Evolutionary conservation across 73 alveolate species (phyloP).

Genomic region (Symbiodinium natans): DNA sequence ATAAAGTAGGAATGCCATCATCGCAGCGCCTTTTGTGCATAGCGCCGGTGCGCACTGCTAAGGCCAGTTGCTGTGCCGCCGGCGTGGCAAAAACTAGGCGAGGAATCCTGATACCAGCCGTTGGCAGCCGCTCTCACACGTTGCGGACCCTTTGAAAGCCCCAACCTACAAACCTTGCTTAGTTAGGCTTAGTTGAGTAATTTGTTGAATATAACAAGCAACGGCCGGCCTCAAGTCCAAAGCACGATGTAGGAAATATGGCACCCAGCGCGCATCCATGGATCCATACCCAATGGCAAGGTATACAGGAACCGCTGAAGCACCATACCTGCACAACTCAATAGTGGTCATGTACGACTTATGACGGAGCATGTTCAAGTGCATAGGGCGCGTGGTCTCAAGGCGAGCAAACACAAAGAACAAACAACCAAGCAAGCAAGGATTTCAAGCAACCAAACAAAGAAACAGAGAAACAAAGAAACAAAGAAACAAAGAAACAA

Average conservation of each 20-base stretch:
- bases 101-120: background rate
- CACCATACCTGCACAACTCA: background rate
- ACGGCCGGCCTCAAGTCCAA: conserved; percentile 33
- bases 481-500: too few species aligned
- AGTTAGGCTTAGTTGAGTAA: background rate
- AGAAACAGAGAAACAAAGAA: too few species aligned
- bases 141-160: background rate
- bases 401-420: too few species aligned
- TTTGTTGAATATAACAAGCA: background rate
- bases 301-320: conserved; percentile 17
- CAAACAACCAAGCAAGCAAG: too few species aligned
- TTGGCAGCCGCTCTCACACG: background rate
- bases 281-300: conserved; percentile 37
- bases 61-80: background rate
- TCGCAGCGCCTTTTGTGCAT: background rate
- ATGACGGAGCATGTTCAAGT: too few species aligned
- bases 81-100: conserved; percentile 25
- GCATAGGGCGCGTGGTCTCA: too few species aligned
- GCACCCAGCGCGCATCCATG: conserved; percentile 45
- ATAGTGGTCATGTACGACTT: too few species aligned
- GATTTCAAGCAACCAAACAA: too few species aligned
- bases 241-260: conserved; percentile 32
- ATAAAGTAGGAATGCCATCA: too few species aligned
- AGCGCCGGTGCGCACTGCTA: background rate
- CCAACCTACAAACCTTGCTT: too few species aligned